Evolutionary conservation across 768 basidiomycete genomes (phyloP), one percentile per base, ranked within the genome.

Genomic region (Antrodiella citrinella): DNA sequence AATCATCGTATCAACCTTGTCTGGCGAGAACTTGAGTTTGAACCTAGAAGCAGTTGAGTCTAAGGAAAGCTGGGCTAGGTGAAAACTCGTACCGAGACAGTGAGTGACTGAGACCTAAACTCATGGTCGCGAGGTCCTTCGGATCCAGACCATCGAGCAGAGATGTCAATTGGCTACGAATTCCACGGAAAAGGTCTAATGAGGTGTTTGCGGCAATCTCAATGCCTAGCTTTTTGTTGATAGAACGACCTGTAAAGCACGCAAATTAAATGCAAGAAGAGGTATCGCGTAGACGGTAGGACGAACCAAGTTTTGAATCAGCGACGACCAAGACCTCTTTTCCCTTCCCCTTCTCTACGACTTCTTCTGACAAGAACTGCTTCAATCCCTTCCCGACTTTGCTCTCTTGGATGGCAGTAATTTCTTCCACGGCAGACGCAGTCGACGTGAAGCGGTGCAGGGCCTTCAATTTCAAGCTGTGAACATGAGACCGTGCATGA

Each of bases 1-100:
- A 51, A 99, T 88, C 96, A 99, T 99, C 5, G 94, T 97, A 65
- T 99, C 96, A 44, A 99, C 94, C 71, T 98, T 98, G 73, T 98
- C 96, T 4, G 96, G 95, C 5, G 96, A 98, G 70, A 99, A 98
- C 71, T 99, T 99, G 60, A 99, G 78, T 76, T 98, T 99, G 74
- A 95, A 99, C 52, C 94, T 95, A 55, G 12, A 18, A 49, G 21
- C 3, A 40, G 24, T n/a, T 38, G 25, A 21, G 1, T 10, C 23
- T 21, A 4, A 23, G n/a, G n/a, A n/a, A n/a, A n/a, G n/a, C n/a
- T 18, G 18, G 26, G 18, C 15, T 7, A 26, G 21, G 41, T n/a
- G 49, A 53, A 38, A 22, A 45, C 13, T 63, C 77, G 26, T 52
- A 91, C 92, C 93, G 83, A 45, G 93, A 95, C 63, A 99, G 73